Percentiles rank a stretch among this genome's conserved stretches.
Evolutionary conservation across 108 stramenopile species (phyloP).

Genomic region (Thalassiosira profunda): DNA sequence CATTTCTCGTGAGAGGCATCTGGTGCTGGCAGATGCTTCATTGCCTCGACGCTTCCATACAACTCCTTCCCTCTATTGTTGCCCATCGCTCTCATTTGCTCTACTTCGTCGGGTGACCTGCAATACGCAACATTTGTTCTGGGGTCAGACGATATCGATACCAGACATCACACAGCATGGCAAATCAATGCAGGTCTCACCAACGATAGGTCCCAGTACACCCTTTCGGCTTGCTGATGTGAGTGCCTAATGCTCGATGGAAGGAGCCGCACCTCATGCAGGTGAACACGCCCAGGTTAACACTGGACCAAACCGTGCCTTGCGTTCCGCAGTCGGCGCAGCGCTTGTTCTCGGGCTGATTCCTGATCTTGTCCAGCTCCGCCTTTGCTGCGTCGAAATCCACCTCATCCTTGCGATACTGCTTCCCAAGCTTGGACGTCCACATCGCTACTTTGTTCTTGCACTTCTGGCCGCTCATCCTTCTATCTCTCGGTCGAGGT

Average conservation of each 20-base stretch:
- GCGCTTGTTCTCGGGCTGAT: conserved; percentile 27
- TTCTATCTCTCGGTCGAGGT: too few species aligned
- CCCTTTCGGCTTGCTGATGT: conserved; percentile 69
- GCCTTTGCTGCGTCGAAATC: conserved; percentile 10
- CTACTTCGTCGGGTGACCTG: conserved; percentile 44
- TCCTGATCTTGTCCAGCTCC: conserved; percentile 23
- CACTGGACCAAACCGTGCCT: conserved; percentile 43
- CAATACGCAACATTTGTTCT: too few species aligned
- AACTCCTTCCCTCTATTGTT: conserved; percentile 21
- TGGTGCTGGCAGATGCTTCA: too few species aligned
- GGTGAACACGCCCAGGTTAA: conserved; percentile 67
- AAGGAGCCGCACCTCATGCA: conserved; percentile 83
- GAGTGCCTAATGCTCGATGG: conserved; percentile 81
- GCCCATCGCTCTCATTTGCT: conserved; percentile 32
- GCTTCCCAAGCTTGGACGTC: conserved; percentile 43
- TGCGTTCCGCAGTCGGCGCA: conserved; percentile 48
- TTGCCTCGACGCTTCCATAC: too few species aligned
- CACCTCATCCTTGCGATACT: conserved; percentile 25
- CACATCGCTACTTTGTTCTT: conserved; percentile 26
- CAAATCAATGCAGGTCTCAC: background rate
- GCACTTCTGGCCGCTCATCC: too few species aligned
- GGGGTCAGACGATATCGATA: too few species aligned
- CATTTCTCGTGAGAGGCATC: conserved; percentile 21
- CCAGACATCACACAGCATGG: background rate
- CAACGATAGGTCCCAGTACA: conserved; percentile 39